A percentile compares a stretch with the other conserved stretches of the same genome.
Conservation (phyloP, 352 stramenopile genomes). For the Salisapilia sapeloensis region DNA sequence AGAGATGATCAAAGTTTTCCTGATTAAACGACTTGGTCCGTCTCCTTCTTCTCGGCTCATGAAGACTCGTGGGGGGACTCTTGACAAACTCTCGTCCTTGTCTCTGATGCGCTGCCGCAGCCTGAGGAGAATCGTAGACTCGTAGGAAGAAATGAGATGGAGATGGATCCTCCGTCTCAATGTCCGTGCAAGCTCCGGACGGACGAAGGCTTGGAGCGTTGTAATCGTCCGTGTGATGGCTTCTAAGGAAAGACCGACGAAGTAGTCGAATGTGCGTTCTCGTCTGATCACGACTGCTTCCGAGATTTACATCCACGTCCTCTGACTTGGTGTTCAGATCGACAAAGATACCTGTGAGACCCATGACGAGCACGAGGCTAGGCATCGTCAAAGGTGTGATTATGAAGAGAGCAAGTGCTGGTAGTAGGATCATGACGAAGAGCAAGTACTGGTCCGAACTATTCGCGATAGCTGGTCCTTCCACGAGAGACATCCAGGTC, state of each 20-base stretch:
- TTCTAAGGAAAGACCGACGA: conserved; percentile 47
- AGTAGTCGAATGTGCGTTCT: conserved; percentile 58
- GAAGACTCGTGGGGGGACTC: too few species aligned
- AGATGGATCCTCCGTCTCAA: conserved; percentile 8
- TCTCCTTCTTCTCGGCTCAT: conserved; percentile 3
- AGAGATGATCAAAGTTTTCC: background rate
- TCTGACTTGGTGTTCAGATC: conserved; percentile 34
- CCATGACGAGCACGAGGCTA: conserved; percentile 76
- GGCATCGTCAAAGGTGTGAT: conserved; percentile 79
- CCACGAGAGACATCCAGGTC: conserved; percentile 70
- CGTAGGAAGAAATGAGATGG: conserved; percentile 41
- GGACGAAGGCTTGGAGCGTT: conserved; percentile 3
- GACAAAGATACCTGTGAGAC: conserved; percentile 72
- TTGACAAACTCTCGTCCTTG: too few species aligned
- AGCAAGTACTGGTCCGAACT: conserved; percentile 14
- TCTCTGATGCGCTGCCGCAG: conserved; percentile 16
- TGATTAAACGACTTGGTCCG: background rate
- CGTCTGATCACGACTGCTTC: conserved; percentile 20
- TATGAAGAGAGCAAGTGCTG: conserved; percentile 42
- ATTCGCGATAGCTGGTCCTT: conserved; percentile 20
- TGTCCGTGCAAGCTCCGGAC: background rate
- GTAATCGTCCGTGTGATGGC: conserved; percentile 28
- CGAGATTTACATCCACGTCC: conserved; percentile 2
- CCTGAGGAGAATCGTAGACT: conserved; percentile 44
- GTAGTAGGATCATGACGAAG: conserved; percentile 46